Evolutionary conservation across 768 basidiomycete species (phyloP), one percentile per base, ranked within the genome.

Genomic region (Mycena leptocephala): DNA sequence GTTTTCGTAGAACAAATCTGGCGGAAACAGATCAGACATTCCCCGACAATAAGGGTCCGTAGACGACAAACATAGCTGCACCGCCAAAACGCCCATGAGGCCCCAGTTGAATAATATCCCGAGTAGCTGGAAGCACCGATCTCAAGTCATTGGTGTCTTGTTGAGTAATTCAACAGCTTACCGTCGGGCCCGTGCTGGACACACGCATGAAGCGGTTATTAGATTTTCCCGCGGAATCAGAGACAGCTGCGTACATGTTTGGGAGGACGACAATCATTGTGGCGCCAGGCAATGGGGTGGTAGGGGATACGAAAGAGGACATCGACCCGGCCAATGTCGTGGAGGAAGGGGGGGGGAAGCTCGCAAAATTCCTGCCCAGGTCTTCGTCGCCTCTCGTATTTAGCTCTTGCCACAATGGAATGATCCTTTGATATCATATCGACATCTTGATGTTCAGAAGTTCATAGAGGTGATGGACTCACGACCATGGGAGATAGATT

Each of bases 91-190:
- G 28, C 74, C 70, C 62, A 67, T 71, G 56, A 76, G 55, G 32
- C 75, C 69, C 75, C 69, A 71, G 56, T 76, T 76, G 30, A 76
- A 43, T 33, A 41, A 58, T 59, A 67, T 74, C 51, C 58, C 74
- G 33, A 75, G 37, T 35, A 66, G 32, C 68, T 70, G 41, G 55
- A 55, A 39, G 48, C 13, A 67, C 55, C 65, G 39, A 51, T 37
- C 43, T 58, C 13, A 61, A 33, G 30, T 37, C 51, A 53, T 63
- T n/a, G 39, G 53, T 69, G 24, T 30, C 46, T 55, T 53, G 46
- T 61, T 37, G n/a, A 62, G 39, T 20, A 51, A 59, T 43, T 61
- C 46, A 74, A 46, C 39, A 41, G n/a, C 73, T 26, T 43, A 69
- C 67, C 43, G 73, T 69, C 6, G 73, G 73, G 55, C 73, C 73